Evolutionary conservation across 108 stramenopile species (phyloP), one percentile per base, ranked within the genome.

Genomic region (Cyclostephanos tholiformis): DNA sequence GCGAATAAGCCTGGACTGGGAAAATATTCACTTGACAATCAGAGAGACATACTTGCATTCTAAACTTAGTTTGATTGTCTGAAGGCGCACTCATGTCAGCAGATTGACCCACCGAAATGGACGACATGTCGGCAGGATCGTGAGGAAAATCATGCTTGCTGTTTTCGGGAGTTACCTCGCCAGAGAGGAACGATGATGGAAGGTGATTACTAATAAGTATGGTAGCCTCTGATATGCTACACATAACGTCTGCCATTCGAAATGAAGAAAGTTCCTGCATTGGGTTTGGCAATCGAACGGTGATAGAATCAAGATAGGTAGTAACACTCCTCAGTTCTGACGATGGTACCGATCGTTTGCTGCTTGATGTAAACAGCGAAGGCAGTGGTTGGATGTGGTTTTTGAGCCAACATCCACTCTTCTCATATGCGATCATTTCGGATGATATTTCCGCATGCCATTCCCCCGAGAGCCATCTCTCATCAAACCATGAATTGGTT

Each of bases 311-410:
- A 59, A 88, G 44, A 44, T 79, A 80, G 38, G 87, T 87, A 13
- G 88, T 91, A 6, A 89, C 65, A 65, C 83, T 87, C 25, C 89
- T 80, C 6, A 87, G 59, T 44, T 93, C 87, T 17, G 88, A 89
- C 5, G 92, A 90, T 39, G 69, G 60, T 35, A 67, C 23, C 49
- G 82, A 74, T 70, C 87, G 80, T 48, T 53, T 70, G 62, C 85
- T 80, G 44, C 80, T 78, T 19, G 83, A 79, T 43, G 85, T 69
- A 67, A 86, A 85, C 35, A 84, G 64, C 46, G 82, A 77, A 22
- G 76, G 82, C 23, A 74, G 43, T 6, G 83, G 69, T 70, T 92
- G 91, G 30, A 87, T n/a, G 44, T 82, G 78, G 62, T 84, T 77
- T n/a, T 81, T 72, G 23, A 88, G 66, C n/a, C 65, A 50, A 11